Conservation (phyloP, 306 rosid genomes). For the Begonia masoniana region DNA sequence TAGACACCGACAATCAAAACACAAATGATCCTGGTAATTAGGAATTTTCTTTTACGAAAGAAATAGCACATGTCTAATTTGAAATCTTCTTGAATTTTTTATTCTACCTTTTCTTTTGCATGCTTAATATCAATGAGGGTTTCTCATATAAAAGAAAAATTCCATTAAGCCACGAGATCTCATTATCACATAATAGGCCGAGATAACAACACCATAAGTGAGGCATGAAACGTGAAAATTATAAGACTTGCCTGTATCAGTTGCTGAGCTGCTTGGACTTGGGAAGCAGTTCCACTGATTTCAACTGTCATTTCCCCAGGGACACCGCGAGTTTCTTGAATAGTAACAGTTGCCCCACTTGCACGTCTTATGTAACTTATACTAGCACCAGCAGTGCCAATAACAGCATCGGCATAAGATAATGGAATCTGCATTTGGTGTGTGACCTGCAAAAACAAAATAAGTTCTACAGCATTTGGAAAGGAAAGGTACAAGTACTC, state of each 20-base stretch:
- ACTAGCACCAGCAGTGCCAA: conserved; percentile 89
- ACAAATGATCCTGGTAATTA: no score
- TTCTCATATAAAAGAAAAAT: no score
- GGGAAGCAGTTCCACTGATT: conserved; percentile 87
- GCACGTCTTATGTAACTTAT: conserved; percentile 94
- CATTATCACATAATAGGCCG: no score
- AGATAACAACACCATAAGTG: no score
- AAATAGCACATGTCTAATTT: no score
- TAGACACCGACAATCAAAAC: no score
- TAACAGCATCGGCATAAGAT: conserved; percentile 90
- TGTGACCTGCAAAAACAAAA: conserved; percentile 50
- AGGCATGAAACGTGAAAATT: no score
- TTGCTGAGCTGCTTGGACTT: conserved; percentile 94
- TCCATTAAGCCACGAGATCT: no score
- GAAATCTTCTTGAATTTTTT: no score
- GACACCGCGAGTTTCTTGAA: conserved; percentile 94
- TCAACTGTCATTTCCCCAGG: conserved; percentile 99
- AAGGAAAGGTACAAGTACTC: neutral
- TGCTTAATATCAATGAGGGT: no score
- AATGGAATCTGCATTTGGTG: conserved; percentile 96
- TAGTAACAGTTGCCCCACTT: conserved; percentile 91
- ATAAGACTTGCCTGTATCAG: conserved; percentile 61
- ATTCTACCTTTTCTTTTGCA: no score
- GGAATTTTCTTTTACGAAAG: no score
- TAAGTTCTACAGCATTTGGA: neutral